A percentile compares a stretch with the other conserved stretches of the same genome.
These are phyloP conservation scores for Calonectria honghensis DNA, from an alignment of 2,329 filamentous ascomycete genomes.

Conservation along the genomic window DNA sequence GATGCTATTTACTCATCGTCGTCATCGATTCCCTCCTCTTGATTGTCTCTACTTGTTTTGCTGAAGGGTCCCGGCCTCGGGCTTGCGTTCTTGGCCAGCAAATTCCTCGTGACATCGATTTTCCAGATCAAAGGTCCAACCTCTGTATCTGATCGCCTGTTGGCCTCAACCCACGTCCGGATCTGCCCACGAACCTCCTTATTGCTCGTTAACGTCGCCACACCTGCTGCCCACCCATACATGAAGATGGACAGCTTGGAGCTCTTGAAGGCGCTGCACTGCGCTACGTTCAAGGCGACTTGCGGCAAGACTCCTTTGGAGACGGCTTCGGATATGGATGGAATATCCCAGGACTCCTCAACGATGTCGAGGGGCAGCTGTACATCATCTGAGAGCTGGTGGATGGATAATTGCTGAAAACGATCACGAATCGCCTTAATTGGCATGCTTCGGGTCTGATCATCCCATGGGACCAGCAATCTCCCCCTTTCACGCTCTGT, in stretches of 20 bases:
- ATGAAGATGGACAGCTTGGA: slow-evolving; percentile 63
- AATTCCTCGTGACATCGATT: slow-evolving; percentile 60
- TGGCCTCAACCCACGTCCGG: slow-evolving; percentile 59
- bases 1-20: slow-evolving; percentile 8
- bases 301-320: slow-evolving; percentile 55
- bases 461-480: slow-evolving; percentile 58
- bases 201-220: slow-evolving; percentile 63
- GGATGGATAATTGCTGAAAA: slow-evolving; percentile 59
- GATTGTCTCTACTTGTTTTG: neutral
- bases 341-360: slow-evolving; percentile 54
- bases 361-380: slow-evolving; percentile 61
- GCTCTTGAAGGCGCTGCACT: slow-evolving; percentile 58
- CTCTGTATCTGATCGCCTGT: slow-evolving; percentile 56
- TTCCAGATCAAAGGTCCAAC: slow-evolving; percentile 59
- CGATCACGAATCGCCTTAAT: slow-evolving; percentile 47
- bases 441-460: slow-evolving; percentile 41
- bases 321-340: slow-evolving; percentile 53
- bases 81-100: slow-evolving; percentile 59
- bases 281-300: slow-evolving; percentile 60
- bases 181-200: slow-evolving; percentile 63
- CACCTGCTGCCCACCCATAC: slow-evolving; percentile 61
- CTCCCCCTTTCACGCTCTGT: slow-evolving; percentile 61
- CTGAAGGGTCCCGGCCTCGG: slow-evolving; percentile 47
- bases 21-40: slow-evolving; percentile 10
- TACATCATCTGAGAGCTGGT: slow-evolving; percentile 57